Evolutionary conservation across 306 rosid genomes (phyloP).

Genomic region (Dicorynia guianensis): DNA sequence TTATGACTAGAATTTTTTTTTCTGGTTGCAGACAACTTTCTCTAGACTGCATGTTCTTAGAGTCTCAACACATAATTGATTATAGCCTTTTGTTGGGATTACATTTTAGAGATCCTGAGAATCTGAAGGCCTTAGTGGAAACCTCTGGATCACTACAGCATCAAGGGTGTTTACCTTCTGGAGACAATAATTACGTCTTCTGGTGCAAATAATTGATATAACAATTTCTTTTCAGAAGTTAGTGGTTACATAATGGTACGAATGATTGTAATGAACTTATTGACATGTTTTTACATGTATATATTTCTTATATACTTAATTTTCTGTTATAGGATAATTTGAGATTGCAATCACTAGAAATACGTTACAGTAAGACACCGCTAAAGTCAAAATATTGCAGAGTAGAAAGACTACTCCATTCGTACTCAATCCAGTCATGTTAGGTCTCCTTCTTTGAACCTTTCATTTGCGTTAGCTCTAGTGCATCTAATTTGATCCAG

Average conservation of each 20-base stretch:
- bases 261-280: neutral
- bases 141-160: slow-evolving; percentile 47
- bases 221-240: slow-evolving; percentile 25
- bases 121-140: slow-evolving; percentile 73
- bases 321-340: neutral
- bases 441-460: no score
- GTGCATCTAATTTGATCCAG: no score
- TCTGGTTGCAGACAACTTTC: slow-evolving; percentile 73
- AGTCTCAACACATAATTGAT: slow-evolving; percentile 89
- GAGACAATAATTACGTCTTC: slow-evolving; percentile 55
- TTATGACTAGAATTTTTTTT: slow-evolving; percentile 37
- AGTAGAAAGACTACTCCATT: no score
- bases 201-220: slow-evolving; percentile 19
- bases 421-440: no score
- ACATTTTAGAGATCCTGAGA: slow-evolving; percentile 95
- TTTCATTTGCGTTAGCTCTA: no score
- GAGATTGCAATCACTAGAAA: slow-evolving; percentile 8
- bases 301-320: neutral
- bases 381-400: neutral
- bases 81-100: slow-evolving; percentile 95
- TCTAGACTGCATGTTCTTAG: slow-evolving; percentile 84
- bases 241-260: slow-evolving; percentile 16
- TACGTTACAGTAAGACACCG: neutral
- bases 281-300: slow-evolving; percentile 7
- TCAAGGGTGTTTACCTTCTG: slow-evolving; percentile 46